Evolutionary conservation across 768 basidiomycete species (phyloP).

Genomic region (Butyriboletus loyo): DNA sequence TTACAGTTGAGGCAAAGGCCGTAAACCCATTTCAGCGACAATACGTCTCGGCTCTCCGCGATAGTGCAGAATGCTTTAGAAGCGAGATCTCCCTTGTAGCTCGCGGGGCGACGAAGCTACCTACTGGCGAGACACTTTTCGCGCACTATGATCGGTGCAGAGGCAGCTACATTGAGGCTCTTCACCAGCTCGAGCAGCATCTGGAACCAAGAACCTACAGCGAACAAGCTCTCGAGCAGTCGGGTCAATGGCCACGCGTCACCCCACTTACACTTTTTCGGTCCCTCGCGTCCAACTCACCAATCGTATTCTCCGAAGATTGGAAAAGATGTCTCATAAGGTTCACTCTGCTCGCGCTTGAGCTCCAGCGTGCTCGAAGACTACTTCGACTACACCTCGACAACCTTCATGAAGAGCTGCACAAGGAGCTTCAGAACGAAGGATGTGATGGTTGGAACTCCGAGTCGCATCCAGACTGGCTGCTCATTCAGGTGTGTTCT

Average conservation of each 20-base stretch:
- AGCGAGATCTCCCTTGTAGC: neutral
- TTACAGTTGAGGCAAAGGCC: neutral
- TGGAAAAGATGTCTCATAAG: slow-evolving; percentile 33
- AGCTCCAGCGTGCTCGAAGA: slow-evolving; percentile 38
- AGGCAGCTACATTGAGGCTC: neutral
- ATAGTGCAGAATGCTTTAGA: slow-evolving; percentile 9
- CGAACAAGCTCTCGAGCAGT: slow-evolving; percentile 16
- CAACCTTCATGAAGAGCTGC: slow-evolving; percentile 30
- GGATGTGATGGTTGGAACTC: slow-evolving; percentile 20
- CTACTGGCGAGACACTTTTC: neutral
- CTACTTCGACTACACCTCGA: slow-evolving; percentile 26
- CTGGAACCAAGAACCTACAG: slow-evolving; percentile 14
- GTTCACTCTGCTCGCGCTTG: slow-evolving; percentile 30
- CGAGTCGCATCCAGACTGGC: slow-evolving; percentile 37
- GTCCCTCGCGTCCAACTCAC: slow-evolving; percentile 27
- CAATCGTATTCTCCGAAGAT: slow-evolving; percentile 5
- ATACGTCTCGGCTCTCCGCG: slow-evolving; percentile 8
- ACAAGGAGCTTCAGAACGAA: slow-evolving; percentile 23
- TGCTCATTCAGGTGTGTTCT: slow-evolving; percentile 40
- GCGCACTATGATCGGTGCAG: slow-evolving; percentile 9
- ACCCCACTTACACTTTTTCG: slow-evolving; percentile 31
- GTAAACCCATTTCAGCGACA: slow-evolving; percentile 11
- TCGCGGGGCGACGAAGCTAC: neutral
- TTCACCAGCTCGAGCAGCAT: neutral
- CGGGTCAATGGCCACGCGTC: slow-evolving; percentile 39